Base-by-base conservation (phyloP, 495 filamentous ascomycete species). In the Oidiodendron maius region DNA sequence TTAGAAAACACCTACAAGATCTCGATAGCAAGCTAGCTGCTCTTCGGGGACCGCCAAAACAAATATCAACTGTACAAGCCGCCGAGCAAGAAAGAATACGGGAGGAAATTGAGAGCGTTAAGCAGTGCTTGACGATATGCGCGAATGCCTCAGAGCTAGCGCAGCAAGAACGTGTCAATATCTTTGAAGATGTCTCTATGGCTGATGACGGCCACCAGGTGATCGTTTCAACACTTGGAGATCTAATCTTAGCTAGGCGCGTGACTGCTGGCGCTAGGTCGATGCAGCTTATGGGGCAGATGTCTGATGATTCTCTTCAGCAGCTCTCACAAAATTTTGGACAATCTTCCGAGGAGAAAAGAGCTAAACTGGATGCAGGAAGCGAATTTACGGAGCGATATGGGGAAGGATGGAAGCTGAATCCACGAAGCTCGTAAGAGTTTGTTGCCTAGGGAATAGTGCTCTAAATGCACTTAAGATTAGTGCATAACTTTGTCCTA, bases 171-270 rank as follows among this genome's bases (percentile, higher is more conserved):
- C 44, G 53, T 38, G 55, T 47, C 8, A 66, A 69, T 52, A 44
- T 60, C 9, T 61, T 58, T 37, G 63, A 64, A 44, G 58, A 65
- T 48, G 50, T 69, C 13, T 44, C 43, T 11, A 51, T 59, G 22
- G 56, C 50, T 3, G 60, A 69, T 43, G 54, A 69, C 52, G 32
- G 52, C 25, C 54, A 62, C 17, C 60, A 67, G 51, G 41, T 65
- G 13, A n/a, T 67, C 35, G 55, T 67, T 26, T 69, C 63, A 36
- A 67, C 64, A 13, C 38, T 66, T 34, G 63, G 64, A 36, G 64
- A 61, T 30, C 48, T 69, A 15, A 59, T 69, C 4, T 50, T 58
- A 40, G 64, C 60, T 3, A 67, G 55, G 45, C 54, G 52, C 20
- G 50, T 66, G 25, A 53, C 53, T 37, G 61, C 46, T 42, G 62